Conservation (phyloP, 192 early-diverging fungal genomes). For the Mortierella hygrophila region DNA sequence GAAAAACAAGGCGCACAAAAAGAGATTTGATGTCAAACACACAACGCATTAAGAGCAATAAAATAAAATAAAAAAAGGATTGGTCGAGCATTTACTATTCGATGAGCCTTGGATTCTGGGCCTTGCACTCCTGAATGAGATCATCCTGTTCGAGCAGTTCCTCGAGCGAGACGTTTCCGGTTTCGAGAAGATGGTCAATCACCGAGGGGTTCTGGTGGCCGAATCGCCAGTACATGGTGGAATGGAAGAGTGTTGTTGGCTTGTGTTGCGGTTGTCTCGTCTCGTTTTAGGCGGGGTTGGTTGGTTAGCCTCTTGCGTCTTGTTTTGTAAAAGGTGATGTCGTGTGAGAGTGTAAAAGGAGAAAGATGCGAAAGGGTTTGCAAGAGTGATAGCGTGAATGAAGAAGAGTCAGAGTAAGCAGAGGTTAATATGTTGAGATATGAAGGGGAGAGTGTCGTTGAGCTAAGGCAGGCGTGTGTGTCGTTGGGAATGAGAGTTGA, state of each 20-base stretch:
- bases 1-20: background rate
- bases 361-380: background rate
- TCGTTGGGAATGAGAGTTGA: no score
- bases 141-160: conserved; percentile 95
- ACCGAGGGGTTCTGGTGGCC: conserved; percentile 92
- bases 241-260: background rate
- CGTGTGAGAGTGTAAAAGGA: background rate
- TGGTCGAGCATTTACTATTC: conserved; percentile 70
- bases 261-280: background rate
- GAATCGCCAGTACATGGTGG: conserved; percentile 92
- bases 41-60: conserved; percentile 3
- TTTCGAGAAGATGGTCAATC: conserved; percentile 93
- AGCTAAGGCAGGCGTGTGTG: background rate
- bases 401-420: background rate
- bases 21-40: background rate
- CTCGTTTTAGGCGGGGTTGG: background rate
- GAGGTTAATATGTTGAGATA: background rate
- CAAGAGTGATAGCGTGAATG: background rate
- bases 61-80: background rate
- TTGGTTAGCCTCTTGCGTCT: background rate
- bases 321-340: background rate
- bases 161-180: conserved; percentile 89
- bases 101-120: conserved; percentile 91
- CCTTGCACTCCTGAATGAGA: conserved; percentile 94
- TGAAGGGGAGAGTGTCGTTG: background rate